phyloP scores from a whole-genome alignment of 148 eudicot species.

The Silene conica region DNA sequence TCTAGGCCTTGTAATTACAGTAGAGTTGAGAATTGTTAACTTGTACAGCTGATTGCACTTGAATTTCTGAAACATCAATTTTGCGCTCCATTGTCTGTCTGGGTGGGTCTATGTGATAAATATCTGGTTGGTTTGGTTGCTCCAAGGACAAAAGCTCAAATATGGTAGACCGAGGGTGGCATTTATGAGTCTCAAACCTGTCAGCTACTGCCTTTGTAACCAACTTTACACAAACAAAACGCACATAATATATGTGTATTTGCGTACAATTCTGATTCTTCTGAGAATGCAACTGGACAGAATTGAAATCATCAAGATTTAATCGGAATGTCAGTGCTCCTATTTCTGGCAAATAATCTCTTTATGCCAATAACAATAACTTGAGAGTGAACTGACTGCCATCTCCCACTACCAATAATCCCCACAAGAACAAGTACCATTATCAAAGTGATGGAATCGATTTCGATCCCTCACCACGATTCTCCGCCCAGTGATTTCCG shows the following conservation, averaged over 20 bases:
- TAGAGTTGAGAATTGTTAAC: constrained; percentile 8
- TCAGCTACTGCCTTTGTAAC: neutral
- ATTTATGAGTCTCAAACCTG: too few relatives aligned
- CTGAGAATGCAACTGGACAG: neutral
- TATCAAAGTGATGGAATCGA: constrained; percentile 74
- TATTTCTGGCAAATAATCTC: too few relatives aligned
- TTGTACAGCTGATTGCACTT: constrained; percentile 26
- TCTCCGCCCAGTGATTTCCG: constrained; percentile 70
- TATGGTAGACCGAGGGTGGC: neutral
- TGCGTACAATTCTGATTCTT: neutral
- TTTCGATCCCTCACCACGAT: constrained; percentile 79
- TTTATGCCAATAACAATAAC: too few relatives aligned
- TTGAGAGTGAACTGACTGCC: neutral
- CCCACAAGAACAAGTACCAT: constrained; percentile 83
- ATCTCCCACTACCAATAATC: constrained; percentile 63
- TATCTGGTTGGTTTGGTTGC: neutral
- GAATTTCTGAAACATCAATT: neutral
- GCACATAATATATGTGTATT: neutral
- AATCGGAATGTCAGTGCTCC: neutral
- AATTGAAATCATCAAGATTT: neutral
- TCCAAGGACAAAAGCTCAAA: neutral
- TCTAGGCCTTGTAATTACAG: constrained; percentile 19
- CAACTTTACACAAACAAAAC: neutral
- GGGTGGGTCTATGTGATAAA: neutral
- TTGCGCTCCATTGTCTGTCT: neutral